Evolutionary conservation across 345 rosid species (phyloP).

Genomic region (Anacardium occidentale): DNA sequence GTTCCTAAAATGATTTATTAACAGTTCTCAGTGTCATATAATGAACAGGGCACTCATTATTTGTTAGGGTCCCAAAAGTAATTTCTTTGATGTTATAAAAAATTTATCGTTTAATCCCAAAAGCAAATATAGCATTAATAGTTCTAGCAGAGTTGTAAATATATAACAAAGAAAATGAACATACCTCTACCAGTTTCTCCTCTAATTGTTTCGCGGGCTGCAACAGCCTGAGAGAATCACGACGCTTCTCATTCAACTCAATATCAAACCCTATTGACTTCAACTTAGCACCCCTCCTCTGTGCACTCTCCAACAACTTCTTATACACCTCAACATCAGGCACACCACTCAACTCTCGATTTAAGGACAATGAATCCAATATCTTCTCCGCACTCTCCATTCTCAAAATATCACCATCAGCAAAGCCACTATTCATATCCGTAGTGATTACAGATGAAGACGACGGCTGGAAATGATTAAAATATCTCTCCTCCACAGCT

Average conservation of each 20-base stretch:
- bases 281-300: constrained; percentile 48
- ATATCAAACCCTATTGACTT: constrained; percentile 56
- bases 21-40: not conserved
- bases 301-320: constrained; percentile 56
- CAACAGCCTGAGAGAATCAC: constrained; percentile 34
- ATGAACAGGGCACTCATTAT: no score
- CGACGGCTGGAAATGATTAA: constrained; percentile 28
- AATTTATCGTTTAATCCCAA: not conserved
- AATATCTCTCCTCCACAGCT: constrained; percentile 36
- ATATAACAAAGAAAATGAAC: constrained; percentile 5
- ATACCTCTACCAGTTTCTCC: constrained; percentile 43
- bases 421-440: constrained; percentile 34
- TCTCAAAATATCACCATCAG: constrained; percentile 32
- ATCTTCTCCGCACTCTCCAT: constrained; percentile 45
- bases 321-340: constrained; percentile 53
- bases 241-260: constrained; percentile 45
- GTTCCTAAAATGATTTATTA: constrained; percentile 40
- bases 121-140: not conserved
- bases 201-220: constrained; percentile 46
- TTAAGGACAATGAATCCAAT: constrained; percentile 43
- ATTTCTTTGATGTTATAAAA: not conserved
- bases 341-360: constrained; percentile 25
- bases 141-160: not conserved
- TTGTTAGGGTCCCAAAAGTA: not conserved
- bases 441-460: constrained; percentile 39